phyloP scores from a whole-genome alignment of 192 early-diverging fungal genomes.

The Backusella mclennaniae region DNA sequence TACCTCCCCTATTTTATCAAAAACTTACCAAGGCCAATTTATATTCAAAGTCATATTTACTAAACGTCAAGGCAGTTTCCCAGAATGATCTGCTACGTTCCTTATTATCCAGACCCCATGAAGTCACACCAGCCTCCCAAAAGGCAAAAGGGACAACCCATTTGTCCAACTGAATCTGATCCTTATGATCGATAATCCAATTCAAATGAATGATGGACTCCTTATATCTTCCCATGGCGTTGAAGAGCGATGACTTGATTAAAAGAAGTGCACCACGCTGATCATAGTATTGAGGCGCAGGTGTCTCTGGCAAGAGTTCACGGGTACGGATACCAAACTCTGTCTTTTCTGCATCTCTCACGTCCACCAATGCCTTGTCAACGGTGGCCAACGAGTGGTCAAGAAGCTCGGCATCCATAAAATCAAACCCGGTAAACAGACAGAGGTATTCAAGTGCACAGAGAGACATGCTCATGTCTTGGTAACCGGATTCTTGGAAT shows the following conservation, averaged over 20 bases:
- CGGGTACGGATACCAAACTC: conserved; percentile 26
- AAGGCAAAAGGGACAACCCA: conserved; percentile 52
- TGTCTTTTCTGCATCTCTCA: conserved; percentile 27
- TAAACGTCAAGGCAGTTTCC: conserved; percentile 40
- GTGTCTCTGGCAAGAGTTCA: conserved; percentile 19
- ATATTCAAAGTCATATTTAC: conserved; percentile 53
- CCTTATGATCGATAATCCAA: conserved; percentile 48
- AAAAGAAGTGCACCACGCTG: conserved; percentile 40
- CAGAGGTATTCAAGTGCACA: conserved; percentile 46
- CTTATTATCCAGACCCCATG: conserved; percentile 36
- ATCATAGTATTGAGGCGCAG: conserved; percentile 31
- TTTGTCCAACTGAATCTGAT: conserved; percentile 37
- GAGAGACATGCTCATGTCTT: conserved; percentile 41
- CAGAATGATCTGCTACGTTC: conserved; percentile 36
- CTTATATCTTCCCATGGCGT: conserved; percentile 37
- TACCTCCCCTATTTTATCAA: neutral
- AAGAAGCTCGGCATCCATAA: conserved; percentile 36
- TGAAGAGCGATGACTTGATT: conserved; percentile 47
- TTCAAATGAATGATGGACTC: conserved; percentile 39
- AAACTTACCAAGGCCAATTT: conserved; percentile 28
- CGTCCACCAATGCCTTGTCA: conserved; percentile 29
- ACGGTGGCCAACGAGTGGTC: conserved; percentile 19
- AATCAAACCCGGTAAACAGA: conserved; percentile 45
- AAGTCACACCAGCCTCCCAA: conserved; percentile 46
- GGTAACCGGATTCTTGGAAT: conserved; percentile 42